Evolutionary conservation across 2,329 filamentous ascomycete genomes (phyloP), one percentile per base, ranked within the genome.

Genomic region (Xylariaceae sp.): DNA sequence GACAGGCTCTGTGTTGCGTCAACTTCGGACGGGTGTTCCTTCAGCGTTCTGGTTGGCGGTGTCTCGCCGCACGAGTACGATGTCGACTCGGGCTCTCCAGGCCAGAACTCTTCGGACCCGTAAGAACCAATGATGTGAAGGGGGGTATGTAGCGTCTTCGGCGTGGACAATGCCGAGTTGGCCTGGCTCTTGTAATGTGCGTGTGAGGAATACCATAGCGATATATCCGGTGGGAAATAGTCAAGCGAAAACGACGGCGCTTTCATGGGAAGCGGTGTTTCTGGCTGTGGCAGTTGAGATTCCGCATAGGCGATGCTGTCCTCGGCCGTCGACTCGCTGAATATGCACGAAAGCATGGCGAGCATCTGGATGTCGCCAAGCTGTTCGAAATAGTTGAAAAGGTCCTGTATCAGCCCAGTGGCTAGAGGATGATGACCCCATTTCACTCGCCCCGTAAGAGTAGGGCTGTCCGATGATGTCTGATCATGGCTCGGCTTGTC

Each of bases 341-440:
- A 83, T 41, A 84, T 73, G 56, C 81, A 84, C 2, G 80, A 81
- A 18, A 85, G 67, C 78, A 84, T 83, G 7, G 80, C 81, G 37
- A 85, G 56, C 81, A 85, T 85, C 57, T 85, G 81, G 9, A 83
- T 63, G 44, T 85, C 80, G 5, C 73, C 77, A 19, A 71, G 65
- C 36, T 62, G 68, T 56, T 83, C 80, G 52, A 76, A 85, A 53
- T 83, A 70, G 17, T 69, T 63, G 48, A 84, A 81, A n/a, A 84
- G 61, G 40, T 81, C 72, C 44, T 65, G 59, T 38, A 84, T 77
- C 27, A 83, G 68, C n/a, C 70, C 67, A 43, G 68, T 71, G 2
- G 79, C 81, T 32, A 84, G 62, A 3, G 81, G 81, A 51, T 82
- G 80, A 34, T 69, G 64, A 9, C 81, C 81, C 81, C 81, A 85